Conservation (phyloP, 2,329 filamentous ascomycete genomes). For the Nannizziopsis barbatae region DNA sequence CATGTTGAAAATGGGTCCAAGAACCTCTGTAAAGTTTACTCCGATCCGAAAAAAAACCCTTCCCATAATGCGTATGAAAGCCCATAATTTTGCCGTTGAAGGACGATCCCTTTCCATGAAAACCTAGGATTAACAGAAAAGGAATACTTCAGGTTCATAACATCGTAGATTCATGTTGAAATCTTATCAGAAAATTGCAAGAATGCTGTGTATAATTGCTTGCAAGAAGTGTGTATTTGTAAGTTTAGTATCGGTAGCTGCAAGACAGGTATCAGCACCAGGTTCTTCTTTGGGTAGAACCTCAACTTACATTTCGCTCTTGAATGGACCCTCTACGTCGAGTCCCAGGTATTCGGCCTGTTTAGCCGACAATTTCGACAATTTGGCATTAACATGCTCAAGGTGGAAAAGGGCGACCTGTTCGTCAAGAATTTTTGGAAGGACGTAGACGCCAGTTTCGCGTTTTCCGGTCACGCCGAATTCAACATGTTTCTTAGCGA, state of each 20-base stretch:
- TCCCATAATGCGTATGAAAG: slow-evolving; percentile 8
- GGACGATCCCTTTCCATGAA: slow-evolving; percentile 31
- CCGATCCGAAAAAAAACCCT: slow-evolving; percentile 1
- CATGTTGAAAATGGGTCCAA: not conserved
- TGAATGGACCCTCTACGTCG: slow-evolving; percentile 79
- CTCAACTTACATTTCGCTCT: slow-evolving; percentile 66
- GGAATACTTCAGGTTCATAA: slow-evolving; percentile 43
- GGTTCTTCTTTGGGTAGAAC: not conserved
- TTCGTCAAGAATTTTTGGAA: slow-evolving; percentile 98
- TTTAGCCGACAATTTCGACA: slow-evolving; percentile 69
- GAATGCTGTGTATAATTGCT: too few species aligned
- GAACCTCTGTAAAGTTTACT: not conserved
- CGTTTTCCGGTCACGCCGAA: slow-evolving; percentile 90
- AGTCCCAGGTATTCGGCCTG: slow-evolving; percentile 95
- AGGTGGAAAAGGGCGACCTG: slow-evolving; percentile 93
- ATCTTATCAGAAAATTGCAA: slow-evolving; percentile 22
- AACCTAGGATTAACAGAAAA: slow-evolving; percentile 39
- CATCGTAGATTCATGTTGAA: slow-evolving; percentile 51
- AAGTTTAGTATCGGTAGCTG: slow-evolving; percentile 58
- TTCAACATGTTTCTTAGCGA: slow-evolving; percentile 89
- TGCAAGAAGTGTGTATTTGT: not conserved
- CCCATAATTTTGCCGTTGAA: slow-evolving; percentile 47
- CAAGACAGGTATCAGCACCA: slow-evolving; percentile 5
- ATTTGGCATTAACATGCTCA: slow-evolving; percentile 85
- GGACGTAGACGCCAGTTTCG: slow-evolving; percentile 82